Conservation (phyloP, 192 early-diverging fungal genomes). For the Coemansia reversa region DNA sequence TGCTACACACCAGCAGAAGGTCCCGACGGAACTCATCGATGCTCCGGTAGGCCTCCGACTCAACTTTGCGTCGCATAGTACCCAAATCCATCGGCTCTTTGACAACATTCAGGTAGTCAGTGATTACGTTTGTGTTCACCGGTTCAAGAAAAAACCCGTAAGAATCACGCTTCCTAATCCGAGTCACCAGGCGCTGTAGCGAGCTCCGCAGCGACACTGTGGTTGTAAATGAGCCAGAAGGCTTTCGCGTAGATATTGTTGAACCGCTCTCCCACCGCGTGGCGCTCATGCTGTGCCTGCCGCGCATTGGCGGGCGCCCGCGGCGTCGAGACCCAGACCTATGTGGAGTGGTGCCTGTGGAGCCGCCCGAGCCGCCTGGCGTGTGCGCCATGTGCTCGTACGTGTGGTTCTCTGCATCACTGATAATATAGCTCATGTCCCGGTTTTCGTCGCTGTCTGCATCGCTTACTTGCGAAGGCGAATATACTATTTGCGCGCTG, state of each 20-base stretch:
- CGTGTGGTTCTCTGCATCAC: slow-evolving; percentile 23
- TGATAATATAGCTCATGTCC: slow-evolving; percentile 3
- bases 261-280: slow-evolving; percentile 3
- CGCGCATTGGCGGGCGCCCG: slow-evolving; percentile 40
- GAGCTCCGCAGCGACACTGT: slow-evolving; percentile 59
- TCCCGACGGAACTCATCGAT: slow-evolving; percentile 75
- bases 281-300: slow-evolving; percentile 21
- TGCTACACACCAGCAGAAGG: slow-evolving; percentile 73
- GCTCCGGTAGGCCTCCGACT: slow-evolving; percentile 59
- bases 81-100: slow-evolving; percentile 89
- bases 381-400: slow-evolving; percentile 19
- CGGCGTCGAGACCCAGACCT: slow-evolving; percentile 18
- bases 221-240: slow-evolving; percentile 16
- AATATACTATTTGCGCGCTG: slow-evolving; percentile 13
- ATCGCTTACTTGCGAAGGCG: slow-evolving; percentile 29
- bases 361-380: background rate
- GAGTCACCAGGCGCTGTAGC: slow-evolving; percentile 62
- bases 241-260: slow-evolving; percentile 9
- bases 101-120: slow-evolving; percentile 81
- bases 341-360: background rate
- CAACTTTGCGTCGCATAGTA: slow-evolving; percentile 80
- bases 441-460: slow-evolving; percentile 26
- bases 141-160: slow-evolving; percentile 89
- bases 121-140: slow-evolving; percentile 71
- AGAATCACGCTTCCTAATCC: slow-evolving; percentile 72